Evolutionary conservation across 768 basidiomycete genomes (phyloP), one percentile per base, ranked within the genome.

Genomic region (Antrodiella citrinella): DNA sequence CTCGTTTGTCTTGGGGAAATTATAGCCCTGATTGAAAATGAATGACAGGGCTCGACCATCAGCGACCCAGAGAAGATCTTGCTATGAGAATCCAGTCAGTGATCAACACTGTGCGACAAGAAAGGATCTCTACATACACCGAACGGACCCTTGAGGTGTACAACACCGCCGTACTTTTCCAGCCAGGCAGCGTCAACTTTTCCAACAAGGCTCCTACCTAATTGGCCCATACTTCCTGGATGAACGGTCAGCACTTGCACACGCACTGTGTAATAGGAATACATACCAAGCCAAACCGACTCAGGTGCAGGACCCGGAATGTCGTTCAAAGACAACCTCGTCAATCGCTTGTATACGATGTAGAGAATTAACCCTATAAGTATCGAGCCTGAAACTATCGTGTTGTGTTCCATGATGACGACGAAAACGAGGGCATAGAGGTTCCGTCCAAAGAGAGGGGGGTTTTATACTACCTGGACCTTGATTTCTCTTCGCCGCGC

Each of bases 31-130:
- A 24, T 38, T 55, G 39, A 55, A 48, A 15, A 55, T 48, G 26
- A 49, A 47, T 26, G 52, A 48, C 23, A 55, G 26, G 25, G 45
- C 51, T n/a, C 78, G 80, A 1, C 78, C 77, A 51, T 81, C 80
- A 23, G 76, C 72, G 48, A 79, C 69, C 44, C 76, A 62, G 25
- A 81, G 62, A 18, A 75, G 71, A 57, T 79, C 74, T 42, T 79
- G 78, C 1, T 76, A 75, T 4, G 20, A n/a, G n/a, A n/a, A n/a
- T n/a, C n/a, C n/a, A n/a, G n/a, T n/a, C n/a, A n/a, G n/a, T n/a
- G n/a, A n/a, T 35, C 7, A 7, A 7, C 30, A 35, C 7, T 35
- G 30, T 15, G 30, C 15, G 15, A 35, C 7, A 15, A 15, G 15
- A 7, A 35, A 7, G 7, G 41, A 20, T 15, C n/a, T 15, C 7